Evolutionary conservation across 768 basidiomycete species (phyloP).

Genomic region (Auriculariales sp.): DNA sequence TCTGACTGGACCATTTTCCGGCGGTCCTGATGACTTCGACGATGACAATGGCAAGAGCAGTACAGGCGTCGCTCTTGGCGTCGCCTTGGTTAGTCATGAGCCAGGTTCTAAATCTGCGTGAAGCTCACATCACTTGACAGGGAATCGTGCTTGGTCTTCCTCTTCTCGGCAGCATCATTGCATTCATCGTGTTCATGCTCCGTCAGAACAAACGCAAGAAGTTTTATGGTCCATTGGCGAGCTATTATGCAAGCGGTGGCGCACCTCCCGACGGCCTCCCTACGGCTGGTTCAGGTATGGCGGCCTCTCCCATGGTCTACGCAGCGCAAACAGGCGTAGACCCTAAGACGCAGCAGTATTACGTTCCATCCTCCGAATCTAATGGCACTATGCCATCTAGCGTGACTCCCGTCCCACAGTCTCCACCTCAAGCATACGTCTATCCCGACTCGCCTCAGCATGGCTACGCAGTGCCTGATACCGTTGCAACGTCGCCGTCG

Average conservation of each 20-base stretch:
- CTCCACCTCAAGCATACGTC: no score
- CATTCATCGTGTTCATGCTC: background rate
- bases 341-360: no score
- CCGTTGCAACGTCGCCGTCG: no score
- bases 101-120: background rate
- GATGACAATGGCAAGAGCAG: background rate
- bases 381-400: no score
- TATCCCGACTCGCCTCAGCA: no score
- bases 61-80: background rate
- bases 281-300: no score
- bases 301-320: no score
- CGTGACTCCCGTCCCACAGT: no score
- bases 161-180: background rate
- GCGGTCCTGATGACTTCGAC: background rate
- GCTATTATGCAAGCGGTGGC: background rate
- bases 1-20: background rate
- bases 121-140: background rate
- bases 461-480: no score
- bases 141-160: background rate
- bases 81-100: background rate
- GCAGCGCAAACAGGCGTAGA: no score
- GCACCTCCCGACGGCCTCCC: background rate
- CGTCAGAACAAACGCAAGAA: background rate
- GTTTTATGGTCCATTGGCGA: background rate
- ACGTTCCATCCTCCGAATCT: no score